Evolutionary conservation across 768 basidiomycete genomes (phyloP).

Genomic region (Naganishia kalamii): DNA sequence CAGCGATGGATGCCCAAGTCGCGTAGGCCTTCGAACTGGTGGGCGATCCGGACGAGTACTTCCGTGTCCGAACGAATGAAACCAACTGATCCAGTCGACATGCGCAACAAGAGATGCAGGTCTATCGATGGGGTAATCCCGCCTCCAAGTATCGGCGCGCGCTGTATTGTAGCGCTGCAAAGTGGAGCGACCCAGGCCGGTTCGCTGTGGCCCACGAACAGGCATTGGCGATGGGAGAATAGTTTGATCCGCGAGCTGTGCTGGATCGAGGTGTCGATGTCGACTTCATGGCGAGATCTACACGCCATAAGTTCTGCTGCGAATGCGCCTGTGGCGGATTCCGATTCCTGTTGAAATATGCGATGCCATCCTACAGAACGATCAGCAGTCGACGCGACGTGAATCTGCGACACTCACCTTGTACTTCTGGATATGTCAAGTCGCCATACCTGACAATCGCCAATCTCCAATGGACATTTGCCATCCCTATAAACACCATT

Average conservation of each 20-base stretch:
- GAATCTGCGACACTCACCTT: not conserved
- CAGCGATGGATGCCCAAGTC: conserved; percentile 16
- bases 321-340: not conserved
- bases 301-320: not conserved
- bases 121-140: not conserved
- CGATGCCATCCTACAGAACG: not conserved
- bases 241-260: not conserved
- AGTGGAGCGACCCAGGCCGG: not conserved
- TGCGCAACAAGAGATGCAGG: conserved; percentile 6
- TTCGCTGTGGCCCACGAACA: not conserved
- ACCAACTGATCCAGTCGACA: conserved; percentile 1
- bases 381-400: not conserved
- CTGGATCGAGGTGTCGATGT: not conserved
- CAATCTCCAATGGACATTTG: conserved; percentile 9
- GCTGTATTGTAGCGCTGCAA: not conserved
- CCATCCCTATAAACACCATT: not conserved
- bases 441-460: not conserved
- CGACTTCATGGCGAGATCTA: not conserved
- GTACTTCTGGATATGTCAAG: not conserved
- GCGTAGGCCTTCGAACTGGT: conserved; percentile 9
- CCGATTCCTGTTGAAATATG: conserved; percentile 3
- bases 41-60: not conserved
- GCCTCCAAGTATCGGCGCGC: not conserved
- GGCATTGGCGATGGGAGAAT: conserved; percentile 2
- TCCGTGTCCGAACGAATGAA: not conserved